Conservation (phyloP, 2,329 filamentous ascomycete genomes). For the Fusarium siculi region DNA sequence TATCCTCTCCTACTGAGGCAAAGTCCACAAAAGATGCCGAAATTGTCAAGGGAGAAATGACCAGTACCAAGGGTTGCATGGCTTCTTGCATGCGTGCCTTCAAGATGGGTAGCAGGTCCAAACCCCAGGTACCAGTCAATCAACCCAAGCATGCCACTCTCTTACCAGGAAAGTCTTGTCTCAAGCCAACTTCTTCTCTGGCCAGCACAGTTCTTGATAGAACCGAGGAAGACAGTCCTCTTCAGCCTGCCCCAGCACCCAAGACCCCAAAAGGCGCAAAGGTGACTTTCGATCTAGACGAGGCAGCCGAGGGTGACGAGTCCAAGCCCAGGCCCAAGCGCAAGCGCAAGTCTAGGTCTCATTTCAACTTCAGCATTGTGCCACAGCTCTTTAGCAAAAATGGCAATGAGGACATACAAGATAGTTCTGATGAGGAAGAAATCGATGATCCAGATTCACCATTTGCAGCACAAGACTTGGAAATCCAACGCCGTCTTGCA, state of each 20-base stretch:
- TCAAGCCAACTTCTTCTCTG: neutral
- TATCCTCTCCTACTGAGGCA: neutral
- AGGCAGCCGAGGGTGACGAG: too few relatives aligned
- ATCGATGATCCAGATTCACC: neutral
- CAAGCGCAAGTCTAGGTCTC: neutral
- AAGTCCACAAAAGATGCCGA: too few relatives aligned
- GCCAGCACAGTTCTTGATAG: neutral
- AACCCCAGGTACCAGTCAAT: neutral
- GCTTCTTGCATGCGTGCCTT: neutral
- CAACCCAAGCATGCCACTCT: neutral
- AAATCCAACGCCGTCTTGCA: neutral
- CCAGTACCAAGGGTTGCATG: fast-evolving
- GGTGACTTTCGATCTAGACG: neutral
- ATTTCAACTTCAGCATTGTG: neutral
- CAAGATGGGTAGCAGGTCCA: neutral
- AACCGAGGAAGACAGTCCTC: neutral
- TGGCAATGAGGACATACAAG: fast-evolving
- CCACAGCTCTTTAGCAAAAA: neutral
- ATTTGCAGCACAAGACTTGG: neutral
- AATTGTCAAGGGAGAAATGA: neutral
- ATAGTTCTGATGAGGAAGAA: neutral
- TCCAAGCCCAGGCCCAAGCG: neutral
- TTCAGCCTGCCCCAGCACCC: neutral
- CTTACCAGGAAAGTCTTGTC: neutral
- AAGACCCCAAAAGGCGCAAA: neutral